These are phyloP conservation scores for Inga oerstediana DNA, from an alignment of 306 rosid genomes.

Conservation along the genomic window DNA sequence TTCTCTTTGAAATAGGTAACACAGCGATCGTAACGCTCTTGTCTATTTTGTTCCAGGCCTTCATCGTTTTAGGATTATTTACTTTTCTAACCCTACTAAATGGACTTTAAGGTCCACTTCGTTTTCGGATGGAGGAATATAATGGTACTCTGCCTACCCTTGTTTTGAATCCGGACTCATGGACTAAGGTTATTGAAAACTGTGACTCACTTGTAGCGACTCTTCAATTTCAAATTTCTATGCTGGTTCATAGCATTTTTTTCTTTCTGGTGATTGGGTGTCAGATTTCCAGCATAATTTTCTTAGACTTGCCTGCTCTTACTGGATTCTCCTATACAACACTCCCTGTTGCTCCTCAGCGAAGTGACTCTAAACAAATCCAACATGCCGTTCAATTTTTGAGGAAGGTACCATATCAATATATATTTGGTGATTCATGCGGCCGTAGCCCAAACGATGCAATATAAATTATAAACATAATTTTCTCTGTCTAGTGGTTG, in stretches of 20 bases:
- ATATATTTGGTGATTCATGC: too few relatives aligned
- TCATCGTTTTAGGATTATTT: background rate
- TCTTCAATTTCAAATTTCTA: background rate
- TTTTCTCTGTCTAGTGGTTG: constrained; percentile 43
- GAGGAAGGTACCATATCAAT: constrained; percentile 30
- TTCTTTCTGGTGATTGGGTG: background rate
- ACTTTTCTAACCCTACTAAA: background rate
- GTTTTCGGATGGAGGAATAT: constrained; percentile 23
- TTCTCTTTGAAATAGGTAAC: constrained; percentile 43
- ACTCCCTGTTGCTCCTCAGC: background rate
- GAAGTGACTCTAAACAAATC: constrained; percentile 37
- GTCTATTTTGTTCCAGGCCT: background rate
- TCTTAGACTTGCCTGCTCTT: constrained; percentile 45
- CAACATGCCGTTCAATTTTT: constrained; percentile 39
- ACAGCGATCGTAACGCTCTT: too few relatives aligned
- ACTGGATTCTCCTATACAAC: constrained; percentile 61
- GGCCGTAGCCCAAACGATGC: too few relatives aligned
- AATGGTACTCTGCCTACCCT: constrained; percentile 49
- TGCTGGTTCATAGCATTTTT: background rate
- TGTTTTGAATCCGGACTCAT: constrained; percentile 40
- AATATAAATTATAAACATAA: too few relatives aligned
- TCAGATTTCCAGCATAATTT: constrained; percentile 46
- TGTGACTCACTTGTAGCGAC: background rate
- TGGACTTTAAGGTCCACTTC: constrained; percentile 50
- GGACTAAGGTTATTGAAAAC: constrained; percentile 49